These are phyloP conservation scores for Quercus ilex DNA, from an alignment of 306 rosid genomes.

Conservation along the genomic window DNA sequence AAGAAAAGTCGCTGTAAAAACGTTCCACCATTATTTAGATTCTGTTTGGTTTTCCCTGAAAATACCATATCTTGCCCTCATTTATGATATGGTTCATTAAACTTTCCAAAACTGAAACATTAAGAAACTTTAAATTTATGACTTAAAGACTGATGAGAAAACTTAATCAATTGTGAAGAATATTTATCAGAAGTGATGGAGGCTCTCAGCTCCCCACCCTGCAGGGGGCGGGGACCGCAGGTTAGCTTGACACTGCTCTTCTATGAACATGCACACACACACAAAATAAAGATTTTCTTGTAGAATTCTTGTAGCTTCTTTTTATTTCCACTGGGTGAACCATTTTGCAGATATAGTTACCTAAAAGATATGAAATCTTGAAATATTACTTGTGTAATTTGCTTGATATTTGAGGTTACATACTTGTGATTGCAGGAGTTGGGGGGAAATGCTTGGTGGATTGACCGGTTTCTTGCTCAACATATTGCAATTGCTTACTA, in stretches of 20 bases:
- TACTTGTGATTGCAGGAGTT: constrained; percentile 70
- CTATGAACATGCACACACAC: background rate
- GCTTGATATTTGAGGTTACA: constrained; percentile 8
- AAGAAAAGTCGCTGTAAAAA: background rate
- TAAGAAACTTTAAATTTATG: background rate
- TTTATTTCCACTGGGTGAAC: background rate
- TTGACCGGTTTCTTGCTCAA: constrained; percentile 98
- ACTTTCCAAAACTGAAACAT: background rate
- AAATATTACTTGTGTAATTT: constrained; percentile 2
- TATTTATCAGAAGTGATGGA: background rate
- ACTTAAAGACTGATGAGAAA: background rate
- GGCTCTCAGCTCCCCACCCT: background rate
- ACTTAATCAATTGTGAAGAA: too few species aligned
- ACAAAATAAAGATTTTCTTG: too few species aligned
- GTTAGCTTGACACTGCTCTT: background rate
- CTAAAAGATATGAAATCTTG: background rate
- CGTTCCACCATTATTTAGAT: background rate
- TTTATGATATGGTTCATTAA: background rate
- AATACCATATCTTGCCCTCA: background rate
- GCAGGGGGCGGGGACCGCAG: too few species aligned
- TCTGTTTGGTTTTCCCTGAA: background rate
- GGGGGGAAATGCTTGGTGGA: constrained; percentile 95
- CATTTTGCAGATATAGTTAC: background rate
- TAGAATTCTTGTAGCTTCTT: too few species aligned
- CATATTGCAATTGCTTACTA: constrained; percentile 82